A percentile compares a stretch with the other conserved stretches of the same genome.
Evolutionary conservation across 2,329 filamentous ascomycete species (phyloP).

Genomic region (Botrytis paeoniae): DNA sequence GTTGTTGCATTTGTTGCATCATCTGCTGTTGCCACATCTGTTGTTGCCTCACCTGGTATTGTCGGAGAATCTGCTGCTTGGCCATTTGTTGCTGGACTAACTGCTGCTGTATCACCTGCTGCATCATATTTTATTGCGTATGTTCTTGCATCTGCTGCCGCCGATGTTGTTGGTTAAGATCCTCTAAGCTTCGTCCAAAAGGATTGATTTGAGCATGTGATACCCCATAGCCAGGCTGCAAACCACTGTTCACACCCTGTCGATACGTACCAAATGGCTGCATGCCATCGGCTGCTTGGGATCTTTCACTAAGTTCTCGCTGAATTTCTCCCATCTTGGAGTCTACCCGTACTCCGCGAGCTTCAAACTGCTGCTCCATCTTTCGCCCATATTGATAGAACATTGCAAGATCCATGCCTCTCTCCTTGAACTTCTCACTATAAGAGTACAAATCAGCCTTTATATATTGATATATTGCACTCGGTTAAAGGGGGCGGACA

Average conservation of each 20-base stretch:
- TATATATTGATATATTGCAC: not conserved
- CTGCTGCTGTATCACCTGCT: not conserved
- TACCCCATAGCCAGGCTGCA: not conserved
- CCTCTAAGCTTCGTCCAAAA: not conserved
- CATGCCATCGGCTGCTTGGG: conserved; percentile 14
- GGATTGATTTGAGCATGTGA: not conserved
- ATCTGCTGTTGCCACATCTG: not conserved
- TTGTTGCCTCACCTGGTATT: not conserved
- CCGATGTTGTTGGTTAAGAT: not conserved
- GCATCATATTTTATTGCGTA: not conserved
- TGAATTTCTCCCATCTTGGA: conserved; percentile 15
- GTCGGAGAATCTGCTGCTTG: not conserved
- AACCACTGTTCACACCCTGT: not conserved
- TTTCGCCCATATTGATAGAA: conserved; percentile 12
- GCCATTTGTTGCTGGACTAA: not conserved
- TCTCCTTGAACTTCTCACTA: conserved; percentile 18
- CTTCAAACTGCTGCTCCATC: conserved; percentile 3
- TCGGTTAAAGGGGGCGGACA: not conserved
- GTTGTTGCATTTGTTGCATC: not conserved
- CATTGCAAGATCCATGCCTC: not conserved
- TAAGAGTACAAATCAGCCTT: not conserved
- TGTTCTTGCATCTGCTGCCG: not conserved
- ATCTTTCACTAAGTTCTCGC: conserved; percentile 3
- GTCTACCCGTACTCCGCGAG: not conserved
- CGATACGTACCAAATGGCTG: conserved; percentile 11